Base-by-base conservation (phyloP, 179 eudicot genomes). In the Patellifolia procumbens region DNA sequence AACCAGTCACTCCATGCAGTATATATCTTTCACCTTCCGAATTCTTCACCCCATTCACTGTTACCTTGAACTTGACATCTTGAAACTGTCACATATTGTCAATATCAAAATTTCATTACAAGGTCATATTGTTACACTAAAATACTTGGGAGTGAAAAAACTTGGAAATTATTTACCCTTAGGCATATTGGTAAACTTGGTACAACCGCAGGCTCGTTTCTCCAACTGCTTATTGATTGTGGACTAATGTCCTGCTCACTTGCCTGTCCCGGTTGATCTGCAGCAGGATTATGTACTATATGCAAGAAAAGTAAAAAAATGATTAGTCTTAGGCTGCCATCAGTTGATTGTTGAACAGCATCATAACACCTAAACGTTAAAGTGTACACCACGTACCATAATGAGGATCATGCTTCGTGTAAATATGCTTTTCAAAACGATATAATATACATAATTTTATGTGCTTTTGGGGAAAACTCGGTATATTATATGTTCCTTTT, bases 1-100 rank as follows among this genome's bases (percentile, higher is more conserved):
- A 82, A 39, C 98, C 98, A 46, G 87, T 85, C 32, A 94, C 92
- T 67, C 94, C 96, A 69, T 88, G 88, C 19, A 94, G 75, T 66
- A 94, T 90, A 45, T 86, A 85, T 78, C 87, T 90, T 86, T 92
- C 73, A 70, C 34, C 93, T 73, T 77, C 81, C n/a, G 92, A 35
- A 15, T 39, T 76, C 16, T 46, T 76, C 37, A 58, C 68, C 72
- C 76, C 85, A 48, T 64, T 78, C 77, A 75, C 42, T 19, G 61
- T 61, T 68, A 73, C 80, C 46, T 83, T 83, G 77, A 68, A 83
- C 51, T 77, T 83, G 52, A 82, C 82, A 75, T 82, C 84, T 76
- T 80, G 59, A 62, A 79, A 85, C 83, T 83, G 77, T 70, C 12
- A 26, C 66, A 68, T 9, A 15, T 31, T 15, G 42, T 72, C 8